Evolutionary conservation across 495 filamentous ascomycete genomes (phyloP), one percentile per base, ranked within the genome.

Genomic region (Penicillium desertorum): DNA sequence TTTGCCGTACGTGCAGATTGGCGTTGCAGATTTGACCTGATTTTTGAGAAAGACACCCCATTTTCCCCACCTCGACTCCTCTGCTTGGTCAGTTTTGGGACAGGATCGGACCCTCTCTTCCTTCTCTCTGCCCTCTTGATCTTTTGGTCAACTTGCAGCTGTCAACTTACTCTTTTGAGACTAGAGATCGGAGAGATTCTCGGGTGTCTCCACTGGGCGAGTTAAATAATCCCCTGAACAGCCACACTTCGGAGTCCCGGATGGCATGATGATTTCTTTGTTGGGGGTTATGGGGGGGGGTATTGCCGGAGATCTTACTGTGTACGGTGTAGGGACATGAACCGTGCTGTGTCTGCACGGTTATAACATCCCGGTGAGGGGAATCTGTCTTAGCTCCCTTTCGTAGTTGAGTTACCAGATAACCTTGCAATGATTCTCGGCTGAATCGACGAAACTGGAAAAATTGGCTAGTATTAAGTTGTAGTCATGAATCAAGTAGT

Each of bases 171-270:
- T 62, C 23, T 16, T 68, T 69, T 58, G 44, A 62, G 65, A 52
- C 51, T 66, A 68, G 61, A 66, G 66, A 64, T 72, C 71, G 71
- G 71, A 63, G 61, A 57, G 67, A 69, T 71, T 71, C 63, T 58
- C 60, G 61, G 69, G 47, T 53, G 56, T 67, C 65, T 60, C 71
- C 69, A 71, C 67, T 57, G 65, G 64, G 60, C 59, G 63, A 37
- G 59, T 61, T 51, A 60, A 62, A 52, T 57, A 44, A 42, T 29
- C 62, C 47, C 62, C 65, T 47, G 53, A 55, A n/a, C 43, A 39
- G 57, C 61, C 57, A 58, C 61, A 55, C 10, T 51, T 49, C 32
- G 49, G 46, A 54, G 32, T 29, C 36, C 37, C 44, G 50, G 51
- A n/a, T 10, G 36, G 12, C 10, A 19, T 49, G 27, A 44, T 43